Evolutionary conservation across 805 yeast genomes (phyloP), one percentile per base, ranked within the genome.

Genomic region (Candida broadrunensis): DNA sequence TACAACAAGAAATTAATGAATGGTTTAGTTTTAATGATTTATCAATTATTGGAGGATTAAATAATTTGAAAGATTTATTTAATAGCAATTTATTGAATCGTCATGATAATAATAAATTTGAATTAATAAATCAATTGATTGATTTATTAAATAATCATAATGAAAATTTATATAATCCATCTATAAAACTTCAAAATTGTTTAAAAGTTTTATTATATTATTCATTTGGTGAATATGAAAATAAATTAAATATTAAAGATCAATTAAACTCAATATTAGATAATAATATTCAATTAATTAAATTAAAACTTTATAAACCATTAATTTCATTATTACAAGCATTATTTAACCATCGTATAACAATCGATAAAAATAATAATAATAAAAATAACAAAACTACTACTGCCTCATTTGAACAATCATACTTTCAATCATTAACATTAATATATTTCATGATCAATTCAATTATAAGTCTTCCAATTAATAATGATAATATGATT

Each of bases 1-100:
- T 70, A 16, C 50, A 46, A 12, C 47, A 45, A 16, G 73, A 67
- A 38, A 43, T 70, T 17, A 52, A 54, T 20, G 70, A 67, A 36
- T 70, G 75, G 75, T 70, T 70, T 40, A 52, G 60, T 3, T 49
- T 46, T 31, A 48, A 56, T 34, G 74, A 70, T 48, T 60, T 58
- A 31, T 40, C 42, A 11, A 42, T 46, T 2, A 17, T 59, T 9
- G 59, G 60, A 2, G 55, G 56, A 2, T 47, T 58, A 36, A 34
- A 29, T 11, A 21, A 21, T 21, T 6, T 6, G 6, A 27, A 16
- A 7, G 11, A 12, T 6, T 14, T 14, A 35, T 25, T 43, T 15
- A 11, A 37, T 14, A 5, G 8, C 8, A 6, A 29, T 27, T 8
- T 16, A n/a, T 14, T 14, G n/a, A 23, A 15, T 8, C 26, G n/a